Conservation (phyloP, 2,329 filamentous ascomycete genomes). For the Blastomyces silverae region DNA sequence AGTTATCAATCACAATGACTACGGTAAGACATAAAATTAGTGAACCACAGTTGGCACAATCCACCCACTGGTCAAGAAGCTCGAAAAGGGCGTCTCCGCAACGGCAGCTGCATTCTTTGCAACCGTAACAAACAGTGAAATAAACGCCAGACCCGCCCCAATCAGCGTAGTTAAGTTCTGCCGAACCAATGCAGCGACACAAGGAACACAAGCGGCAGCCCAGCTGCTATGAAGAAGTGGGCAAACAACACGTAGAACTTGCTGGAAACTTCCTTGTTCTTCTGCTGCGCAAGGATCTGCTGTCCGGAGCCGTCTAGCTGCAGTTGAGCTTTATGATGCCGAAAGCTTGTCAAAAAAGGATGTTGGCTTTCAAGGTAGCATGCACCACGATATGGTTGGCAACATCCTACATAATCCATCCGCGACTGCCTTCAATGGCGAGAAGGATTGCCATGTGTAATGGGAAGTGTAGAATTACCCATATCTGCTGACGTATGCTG, state of each 20-base stretch:
- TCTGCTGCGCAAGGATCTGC: neutral
- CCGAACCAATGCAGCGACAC: conserved; percentile 27
- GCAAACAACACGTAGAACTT: conserved; percentile 26
- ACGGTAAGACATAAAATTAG: neutral
- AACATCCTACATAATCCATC: conserved; percentile 41
- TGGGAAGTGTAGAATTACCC: conserved; percentile 50
- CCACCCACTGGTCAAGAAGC: conserved; percentile 14
- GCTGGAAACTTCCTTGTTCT: conserved; percentile 29
- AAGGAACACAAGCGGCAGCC: conserved; percentile 33
- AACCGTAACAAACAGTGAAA: conserved; percentile 14
- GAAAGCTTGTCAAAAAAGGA: neutral
- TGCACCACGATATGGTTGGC: conserved; percentile 30
- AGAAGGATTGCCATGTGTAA: conserved; percentile 58
- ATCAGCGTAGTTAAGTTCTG: conserved; percentile 18
- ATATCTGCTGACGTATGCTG: conserved; percentile 52
- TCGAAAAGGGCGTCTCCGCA: neutral
- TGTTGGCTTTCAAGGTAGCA: conserved; percentile 8
- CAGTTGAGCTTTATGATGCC: neutral
- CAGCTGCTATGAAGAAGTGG: conserved; percentile 37
- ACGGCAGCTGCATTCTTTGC: neutral
- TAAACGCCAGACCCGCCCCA: conserved; percentile 15
- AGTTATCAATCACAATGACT: conserved; percentile 1
- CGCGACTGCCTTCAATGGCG: conserved; percentile 54
- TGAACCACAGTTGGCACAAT: conserved; percentile 16
- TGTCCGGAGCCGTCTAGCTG: neutral